phyloP scores from a whole-genome alignment of 2,329 filamentous ascomycete species.

The Colletotrichum viniferum region DNA sequence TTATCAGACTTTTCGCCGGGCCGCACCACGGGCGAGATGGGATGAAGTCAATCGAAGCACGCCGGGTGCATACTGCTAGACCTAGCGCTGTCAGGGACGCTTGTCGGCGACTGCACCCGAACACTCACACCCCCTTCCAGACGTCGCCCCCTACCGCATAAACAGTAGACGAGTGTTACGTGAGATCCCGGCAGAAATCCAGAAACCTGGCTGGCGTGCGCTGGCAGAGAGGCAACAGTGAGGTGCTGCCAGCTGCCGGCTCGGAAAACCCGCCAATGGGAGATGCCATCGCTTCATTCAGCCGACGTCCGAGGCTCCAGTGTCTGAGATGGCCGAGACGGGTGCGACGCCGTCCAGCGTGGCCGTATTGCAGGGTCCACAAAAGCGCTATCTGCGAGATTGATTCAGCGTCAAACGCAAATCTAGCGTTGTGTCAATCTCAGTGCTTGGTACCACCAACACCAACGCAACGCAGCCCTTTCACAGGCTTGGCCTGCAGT shows the following conservation, averaged over 20 bases:
- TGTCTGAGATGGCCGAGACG: slow-evolving; percentile 11
- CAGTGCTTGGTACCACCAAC: slow-evolving; percentile 11
- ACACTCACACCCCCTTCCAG: not conserved
- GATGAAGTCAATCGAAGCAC: slow-evolving; percentile 23
- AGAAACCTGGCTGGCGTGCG: slow-evolving; percentile 9
- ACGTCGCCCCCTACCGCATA: slow-evolving; percentile 7
- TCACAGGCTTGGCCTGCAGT: not conserved
- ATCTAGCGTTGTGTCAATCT: slow-evolving; percentile 14
- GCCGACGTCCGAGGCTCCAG: slow-evolving; percentile 18
- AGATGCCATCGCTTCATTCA: not conserved
- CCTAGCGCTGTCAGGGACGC: slow-evolving; percentile 5
- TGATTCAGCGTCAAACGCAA: slow-evolving; percentile 14
- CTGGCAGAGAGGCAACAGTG: not conserved
- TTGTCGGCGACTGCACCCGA: slow-evolving; percentile 6
- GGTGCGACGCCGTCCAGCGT: not conserved
- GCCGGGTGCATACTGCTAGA: not conserved
- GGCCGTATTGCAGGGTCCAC: slow-evolving; percentile 1
- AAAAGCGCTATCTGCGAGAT: slow-evolving; percentile 19
- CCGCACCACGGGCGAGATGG: slow-evolving; percentile 1
- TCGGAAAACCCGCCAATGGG: not conserved
- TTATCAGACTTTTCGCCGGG: slow-evolving; percentile 7
- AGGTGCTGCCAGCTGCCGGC: not conserved
- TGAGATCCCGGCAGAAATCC: slow-evolving; percentile 19
- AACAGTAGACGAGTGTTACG: slow-evolving; percentile 14
- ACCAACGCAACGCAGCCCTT: not conserved